Base-by-base conservation (phyloP, 202 grass and related monocot genomes). In the Setaria viridis region DNA sequence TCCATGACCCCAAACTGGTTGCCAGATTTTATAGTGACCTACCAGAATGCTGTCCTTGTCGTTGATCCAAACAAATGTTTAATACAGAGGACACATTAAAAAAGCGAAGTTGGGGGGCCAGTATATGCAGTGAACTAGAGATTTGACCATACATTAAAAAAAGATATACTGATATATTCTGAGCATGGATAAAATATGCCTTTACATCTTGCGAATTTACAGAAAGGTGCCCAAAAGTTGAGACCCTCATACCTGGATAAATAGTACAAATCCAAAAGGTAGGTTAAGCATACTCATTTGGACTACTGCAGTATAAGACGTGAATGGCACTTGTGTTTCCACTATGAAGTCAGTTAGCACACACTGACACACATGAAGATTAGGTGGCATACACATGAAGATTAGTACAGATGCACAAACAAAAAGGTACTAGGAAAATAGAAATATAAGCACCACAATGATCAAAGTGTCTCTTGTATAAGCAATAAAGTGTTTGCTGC, bases 81-180 rank as follows among this genome's bases (percentile, higher is more conserved):
- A 34, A 55, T 34, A 62, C 17, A 1, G 37, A 1, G 13, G 20
- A 5, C 55, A 83, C 19, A 50, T 73, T 74, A 53, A 74, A 17
- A 35, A 51, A 70, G 1, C 19, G 11, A 46, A 17, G 6, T 47
- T 51, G 47, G 14, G 71, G 70, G 48, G 4, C 48, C 7, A 20
- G 30, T 74, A 74, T 72, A 65, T 65, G 32, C 35, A 20, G 73
- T 47, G 29, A 48, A 21, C 42, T 85, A 54, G 37, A 59, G 51
- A 70, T 69, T 78, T 85, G 53, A 70, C 74, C 64, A 21, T 8
- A 59, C 12, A 59, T 37, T 85, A 60, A 78, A 70, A 17, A 70
- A 57, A 4, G 7, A 72, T 21, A 21, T 15, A 51, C 7, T 72
- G 30, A 5, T 14, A 35, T 37, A 68, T 17, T 15, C 4, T 39